A percentile compares a stretch with the other conserved stretches of the same genome.
Evolutionary conservation across 225 moss, liverwort and hornwort species (phyloP).

Genomic region (Physcomitrium patens): DNA sequence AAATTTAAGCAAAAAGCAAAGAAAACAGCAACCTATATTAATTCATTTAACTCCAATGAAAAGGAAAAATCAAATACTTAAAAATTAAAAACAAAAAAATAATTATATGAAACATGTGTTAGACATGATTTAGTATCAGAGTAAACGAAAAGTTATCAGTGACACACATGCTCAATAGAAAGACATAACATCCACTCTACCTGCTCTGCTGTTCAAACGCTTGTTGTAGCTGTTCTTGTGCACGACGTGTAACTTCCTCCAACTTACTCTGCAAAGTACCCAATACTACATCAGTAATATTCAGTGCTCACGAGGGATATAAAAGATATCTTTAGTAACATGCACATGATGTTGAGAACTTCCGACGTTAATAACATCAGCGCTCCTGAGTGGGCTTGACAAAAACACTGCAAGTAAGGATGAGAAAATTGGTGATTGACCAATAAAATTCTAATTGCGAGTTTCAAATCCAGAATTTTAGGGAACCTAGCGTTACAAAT

Average conservation of each 20-base stretch:
- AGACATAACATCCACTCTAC: conserved; percentile 38
- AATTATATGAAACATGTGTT: not conserved
- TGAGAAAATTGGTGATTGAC: not conserved
- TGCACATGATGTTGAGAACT: not conserved
- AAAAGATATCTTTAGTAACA: not conserved
- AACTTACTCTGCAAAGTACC: conserved; percentile 74
- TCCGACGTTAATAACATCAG: not conserved
- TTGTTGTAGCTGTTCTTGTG: conserved; percentile 92
- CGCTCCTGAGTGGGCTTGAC: not conserved
- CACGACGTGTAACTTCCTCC: conserved; percentile 96
- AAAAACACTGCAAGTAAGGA: no score
- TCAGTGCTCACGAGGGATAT: not conserved
- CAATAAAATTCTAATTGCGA: no score
- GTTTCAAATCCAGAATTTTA: no score
- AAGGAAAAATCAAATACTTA: no score
- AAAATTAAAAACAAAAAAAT: no score
- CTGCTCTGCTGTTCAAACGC: conserved; percentile 88
- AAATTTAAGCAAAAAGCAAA: no score
- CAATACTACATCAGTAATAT: conserved; percentile 22
- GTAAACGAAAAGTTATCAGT: not conserved
- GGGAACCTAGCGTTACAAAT: no score
- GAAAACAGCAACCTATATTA: no score
- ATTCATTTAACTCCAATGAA: no score
- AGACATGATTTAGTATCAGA: conserved; percentile 3
- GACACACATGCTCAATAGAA: not conserved